Evolutionary conservation across 441 rosid species (phyloP), one percentile per base, ranked within the genome.

Genomic region (Euphorbia schlechtendalii): DNA sequence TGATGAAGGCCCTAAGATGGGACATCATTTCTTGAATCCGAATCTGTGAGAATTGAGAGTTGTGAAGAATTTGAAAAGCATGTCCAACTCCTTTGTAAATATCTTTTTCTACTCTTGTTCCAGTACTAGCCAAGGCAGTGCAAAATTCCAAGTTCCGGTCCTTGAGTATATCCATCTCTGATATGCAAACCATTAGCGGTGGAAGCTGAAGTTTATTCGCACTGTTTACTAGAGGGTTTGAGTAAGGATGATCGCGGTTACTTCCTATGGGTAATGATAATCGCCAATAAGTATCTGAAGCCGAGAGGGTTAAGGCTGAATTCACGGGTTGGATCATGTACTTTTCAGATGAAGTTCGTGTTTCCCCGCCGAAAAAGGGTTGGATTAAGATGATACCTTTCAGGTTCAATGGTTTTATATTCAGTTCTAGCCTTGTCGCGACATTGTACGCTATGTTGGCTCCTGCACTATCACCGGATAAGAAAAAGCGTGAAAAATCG

Each of bases 381-480:
- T 88, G 97, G 32, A 90, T 88, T 58, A 82, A 61, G 43, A 90
- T 36, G 0, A 90, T 18, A 48, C 97, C 97, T 18, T 40, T 32
- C 0, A 80, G 38, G 66, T 46, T 59, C 61, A 77, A 15, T 21
- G 73, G 76, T 61, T 73, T 77, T 20, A 70, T 36, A 11, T 27
- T 64, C 24, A 56, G 34, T 25, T 56, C 71, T 62, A 82, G 74
- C 56, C 83, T 69, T 8, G 84, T 58, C 1, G 93, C 83, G 52
- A 83, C 83, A 75, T 84, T 69, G 71, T 87, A 90, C 4, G 89
- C 89, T 51, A 87, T 45, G 74, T 90, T 87, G 20, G 81, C 96
- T 0, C 96, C 95, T 0, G 92, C 87, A 49, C 96, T 87, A 32
- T 83, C 96, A 56, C 96, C 96, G 21, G 83, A 82, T 4, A 90